Evolutionary conservation across 257 asterid genomes (phyloP), one percentile per base, ranked within the genome.

Genomic region (Gynochthodes officinalis): DNA sequence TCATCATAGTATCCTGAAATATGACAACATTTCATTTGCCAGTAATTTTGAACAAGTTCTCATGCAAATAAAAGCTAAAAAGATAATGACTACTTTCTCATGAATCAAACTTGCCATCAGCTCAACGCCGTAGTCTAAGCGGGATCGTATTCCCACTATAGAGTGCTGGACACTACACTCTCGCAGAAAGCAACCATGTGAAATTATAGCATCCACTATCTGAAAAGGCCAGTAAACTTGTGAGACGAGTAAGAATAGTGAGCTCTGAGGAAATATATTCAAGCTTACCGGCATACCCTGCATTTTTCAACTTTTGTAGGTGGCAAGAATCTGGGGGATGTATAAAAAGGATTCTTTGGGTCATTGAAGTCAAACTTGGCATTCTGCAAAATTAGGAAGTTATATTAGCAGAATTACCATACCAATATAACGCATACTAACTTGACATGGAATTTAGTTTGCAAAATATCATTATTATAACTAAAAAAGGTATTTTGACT

Each of bases 1-100:
- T 89, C 98, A 95, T 89, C 96, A 92, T 85, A 5, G 98, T 92
- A 80, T 95, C 96, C 99, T 95, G 86, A 79, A 80, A 74, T 42
- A 58, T 7, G 25, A 49, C 14, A 62, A 9, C n/a, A 16, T 4
- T 7, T 27, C 9, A 28, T 8, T 21, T 7, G 59, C 33, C 71
- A 67, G 7, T 2, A 35, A 52, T 18, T 33, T 7, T 35, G 46
- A 10, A 32, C 18, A 25, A 32, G 9, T 19, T 11, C 23, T 30
- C 39, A 67, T 21, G 42, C 42, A 66, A 49, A 67, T 50, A 33
- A 28, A 49, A 16, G 72, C 60, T 53, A 33, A 50, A 21, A 39
- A 68, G 3, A 27, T 4, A 11, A 25, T 1, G 39, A 6, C 25
- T 2, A 57, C 35, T n/a, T n/a, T 16, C 18, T 0, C 6, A 30